Evolutionary conservation across 352 stramenopile genomes (phyloP), one percentile per base, ranked within the genome.

Genomic region (Phytophthora podocarpi): DNA sequence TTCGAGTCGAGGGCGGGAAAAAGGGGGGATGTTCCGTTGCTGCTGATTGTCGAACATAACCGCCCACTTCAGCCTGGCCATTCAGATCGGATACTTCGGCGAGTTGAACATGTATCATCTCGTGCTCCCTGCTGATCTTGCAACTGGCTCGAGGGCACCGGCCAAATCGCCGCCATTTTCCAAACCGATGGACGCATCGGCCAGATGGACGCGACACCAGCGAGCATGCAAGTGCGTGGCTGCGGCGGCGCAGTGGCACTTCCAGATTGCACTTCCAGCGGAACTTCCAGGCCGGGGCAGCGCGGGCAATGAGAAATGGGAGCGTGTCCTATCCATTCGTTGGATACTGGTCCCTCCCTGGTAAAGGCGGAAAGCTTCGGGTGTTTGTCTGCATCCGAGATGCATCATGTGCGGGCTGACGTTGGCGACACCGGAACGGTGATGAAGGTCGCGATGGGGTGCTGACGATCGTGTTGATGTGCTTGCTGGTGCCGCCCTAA

Each of bases 131-230:
- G 39, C 34, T 35, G 47, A 55, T 55, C 49, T 28, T 31, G 50
- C 59, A 63, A 63, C 59, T 67, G 51, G 51, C 59, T 67, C 51
- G 59, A 62, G 59, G 59, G 51, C 50, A 43, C n/a, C 11, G 43
- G 59, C 51, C 62, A 70, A 70, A 70, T 70, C 55, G 62, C 28
- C 30, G 35, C 8, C 62, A 57, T 20, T 70, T 66, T 63, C 61
- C 61, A 15, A 60, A 46, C 45, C 28, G 40, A 70, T 70, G 48
- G 54, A 50, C 42, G 49, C n/a, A n/a, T 45, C 55, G 43, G 32
- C 32, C 26, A 28, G 24, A 31, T 42, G 32, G 18, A 34, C 45
- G 15, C 28, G 40, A 11, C 50, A 45, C 18, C 30, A 26, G 20
- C 58, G 58, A 60, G 42, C n/a, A 63, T 63, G 59, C 59, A 63